These are phyloP conservation scores for Allium fistulosum DNA, from an alignment of 106 monocot genomes.

Conservation along the genomic window DNA sequence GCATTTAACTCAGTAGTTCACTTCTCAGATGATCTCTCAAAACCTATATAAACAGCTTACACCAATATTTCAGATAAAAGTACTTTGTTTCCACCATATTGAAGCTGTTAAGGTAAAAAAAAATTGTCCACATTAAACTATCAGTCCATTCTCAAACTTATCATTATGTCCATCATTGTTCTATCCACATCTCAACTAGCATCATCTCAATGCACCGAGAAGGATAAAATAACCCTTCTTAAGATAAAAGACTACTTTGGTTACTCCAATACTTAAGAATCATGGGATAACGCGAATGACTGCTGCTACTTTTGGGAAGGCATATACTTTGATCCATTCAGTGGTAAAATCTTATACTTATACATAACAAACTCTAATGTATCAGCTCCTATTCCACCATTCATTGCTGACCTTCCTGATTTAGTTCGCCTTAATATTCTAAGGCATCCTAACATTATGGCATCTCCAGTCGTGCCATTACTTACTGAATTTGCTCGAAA, in stretches of 20 bases:
- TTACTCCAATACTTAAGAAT: background rate
- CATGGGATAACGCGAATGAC: background rate
- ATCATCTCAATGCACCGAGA: background rate
- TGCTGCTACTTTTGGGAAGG: slow-evolving; percentile 1
- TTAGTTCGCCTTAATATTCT: slow-evolving; percentile 14
- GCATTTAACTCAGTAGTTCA: no score
- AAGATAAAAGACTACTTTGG: background rate
- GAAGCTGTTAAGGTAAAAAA: background rate
- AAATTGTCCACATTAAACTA: background rate
- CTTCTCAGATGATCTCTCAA: no score
- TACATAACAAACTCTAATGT: slow-evolving; percentile 11
- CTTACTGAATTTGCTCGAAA: no score
- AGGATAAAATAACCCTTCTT: background rate
- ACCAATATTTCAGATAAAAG: background rate
- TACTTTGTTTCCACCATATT: background rate
- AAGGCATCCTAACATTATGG: slow-evolving; percentile 21
- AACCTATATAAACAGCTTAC: background rate
- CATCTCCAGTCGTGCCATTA: no score
- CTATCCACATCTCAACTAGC: background rate
- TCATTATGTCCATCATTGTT: background rate
- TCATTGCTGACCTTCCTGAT: slow-evolving; percentile 21
- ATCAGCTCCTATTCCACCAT: slow-evolving; percentile 35
- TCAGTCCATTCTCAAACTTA: background rate
- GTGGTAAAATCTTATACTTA: background rate
- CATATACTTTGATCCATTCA: background rate